phyloP scores from a whole-genome alignment of 2,329 filamentous ascomycete genomes.

The Microdochium nivale region DNA sequence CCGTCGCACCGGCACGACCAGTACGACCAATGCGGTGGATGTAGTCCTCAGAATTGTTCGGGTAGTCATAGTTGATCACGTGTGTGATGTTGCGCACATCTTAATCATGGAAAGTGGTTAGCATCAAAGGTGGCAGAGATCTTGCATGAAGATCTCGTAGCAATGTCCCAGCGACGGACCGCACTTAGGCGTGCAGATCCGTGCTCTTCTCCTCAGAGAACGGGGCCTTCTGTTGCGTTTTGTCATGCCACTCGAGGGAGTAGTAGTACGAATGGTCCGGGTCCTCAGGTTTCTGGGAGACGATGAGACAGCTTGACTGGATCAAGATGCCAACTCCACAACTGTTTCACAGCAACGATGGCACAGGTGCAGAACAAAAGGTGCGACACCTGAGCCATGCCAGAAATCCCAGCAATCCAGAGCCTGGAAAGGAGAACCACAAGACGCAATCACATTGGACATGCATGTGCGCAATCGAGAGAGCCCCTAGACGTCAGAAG shows the following conservation, averaged over 20 bases:
- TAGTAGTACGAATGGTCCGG: constrained; percentile 39
- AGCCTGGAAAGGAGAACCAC: constrained; percentile 60
- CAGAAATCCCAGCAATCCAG: constrained; percentile 80
- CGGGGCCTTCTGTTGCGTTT: constrained; percentile 52
- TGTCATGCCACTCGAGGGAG: constrained; percentile 43
- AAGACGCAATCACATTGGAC: constrained; percentile 81
- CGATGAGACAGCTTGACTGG: constrained; percentile 60
- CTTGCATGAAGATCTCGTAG: constrained; percentile 46
- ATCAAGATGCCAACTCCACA: constrained; percentile 74
- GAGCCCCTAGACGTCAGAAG: constrained; percentile 85
- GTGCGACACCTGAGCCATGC: constrained; percentile 64
- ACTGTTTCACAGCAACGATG: constrained; percentile 55
- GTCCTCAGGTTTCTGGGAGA: constrained; percentile 48
- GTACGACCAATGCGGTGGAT: constrained; percentile 96
- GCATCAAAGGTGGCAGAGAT: constrained; percentile 52
- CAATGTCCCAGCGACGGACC: constrained; percentile 51
- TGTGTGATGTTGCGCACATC: constrained; percentile 99
- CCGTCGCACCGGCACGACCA: constrained; percentile 85
- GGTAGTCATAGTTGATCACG: constrained; percentile 99
- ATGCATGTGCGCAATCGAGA: constrained; percentile 78
- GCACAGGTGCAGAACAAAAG: constrained; percentile 29
- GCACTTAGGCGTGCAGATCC: constrained; percentile 41
- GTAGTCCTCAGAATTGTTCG: constrained; percentile 98
- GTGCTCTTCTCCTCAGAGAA: constrained; percentile 44
- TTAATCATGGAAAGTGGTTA: constrained; percentile 70